Conservation (phyloP, 768 basidiomycete species). For the Phallus indusiatus region DNA sequence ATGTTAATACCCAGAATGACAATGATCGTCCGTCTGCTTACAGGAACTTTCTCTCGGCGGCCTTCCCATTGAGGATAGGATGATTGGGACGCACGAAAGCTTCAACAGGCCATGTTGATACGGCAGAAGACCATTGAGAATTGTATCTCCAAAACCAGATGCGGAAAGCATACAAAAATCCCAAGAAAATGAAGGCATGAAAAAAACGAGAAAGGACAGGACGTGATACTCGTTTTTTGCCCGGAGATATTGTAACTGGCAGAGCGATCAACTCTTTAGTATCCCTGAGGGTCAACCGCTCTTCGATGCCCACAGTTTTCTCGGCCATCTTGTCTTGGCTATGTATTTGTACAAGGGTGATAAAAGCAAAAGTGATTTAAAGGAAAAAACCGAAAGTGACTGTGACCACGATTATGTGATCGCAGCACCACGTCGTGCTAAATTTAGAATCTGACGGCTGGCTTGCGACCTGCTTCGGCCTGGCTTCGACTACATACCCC, state of each 20-base stretch:
- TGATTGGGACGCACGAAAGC: constrained; percentile 3
- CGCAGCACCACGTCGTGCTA: too few relatives aligned
- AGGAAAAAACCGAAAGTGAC: too few relatives aligned
- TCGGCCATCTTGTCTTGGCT: too few relatives aligned
- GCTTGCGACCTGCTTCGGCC: too few relatives aligned
- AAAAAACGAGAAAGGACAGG: constrained; percentile 1
- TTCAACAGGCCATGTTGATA: neutral
- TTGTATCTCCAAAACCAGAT: neutral
- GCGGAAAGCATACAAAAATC: neutral
- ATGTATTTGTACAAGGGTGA: too few relatives aligned
- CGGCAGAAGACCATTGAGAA: neutral
- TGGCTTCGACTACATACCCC: too few relatives aligned
- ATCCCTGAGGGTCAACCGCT: too few relatives aligned
- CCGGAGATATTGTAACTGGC: neutral
- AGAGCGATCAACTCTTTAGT: neutral
- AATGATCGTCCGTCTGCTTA: constrained; percentile 17
- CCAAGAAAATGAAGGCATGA: neutral
- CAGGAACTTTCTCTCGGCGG: constrained; percentile 38
- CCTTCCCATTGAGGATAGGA: constrained; percentile 21
- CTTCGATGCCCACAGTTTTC: too few relatives aligned
- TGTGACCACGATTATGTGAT: too few relatives aligned
- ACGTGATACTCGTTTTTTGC: neutral
- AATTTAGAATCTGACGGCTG: too few relatives aligned
- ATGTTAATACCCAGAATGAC: neutral
- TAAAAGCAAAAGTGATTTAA: too few relatives aligned